Evolutionary conservation across 208 protist genomes (phyloP).

Genomic region (Wallacemonas rigidus): DNA sequence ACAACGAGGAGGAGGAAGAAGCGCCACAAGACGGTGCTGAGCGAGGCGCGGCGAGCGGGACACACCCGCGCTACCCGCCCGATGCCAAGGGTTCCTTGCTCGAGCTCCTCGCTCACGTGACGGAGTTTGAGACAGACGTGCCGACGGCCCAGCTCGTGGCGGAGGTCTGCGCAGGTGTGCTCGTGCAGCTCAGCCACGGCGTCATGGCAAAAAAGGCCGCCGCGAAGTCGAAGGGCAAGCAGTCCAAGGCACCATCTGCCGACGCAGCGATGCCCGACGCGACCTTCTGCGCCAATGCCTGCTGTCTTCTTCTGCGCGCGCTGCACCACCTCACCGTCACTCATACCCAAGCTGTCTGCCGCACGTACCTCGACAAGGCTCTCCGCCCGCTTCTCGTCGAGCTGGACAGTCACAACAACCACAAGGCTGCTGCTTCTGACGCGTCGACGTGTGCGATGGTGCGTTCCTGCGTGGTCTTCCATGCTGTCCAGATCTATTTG

Average conservation of each 20-base stretch:
- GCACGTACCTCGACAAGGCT: constrained; percentile 23
- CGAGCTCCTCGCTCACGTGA: constrained; percentile 38
- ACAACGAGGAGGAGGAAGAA: constrained; percentile 25
- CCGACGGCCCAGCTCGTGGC: constrained; percentile 25
- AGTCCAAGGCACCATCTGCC: constrained; percentile 1
- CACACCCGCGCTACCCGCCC: background rate
- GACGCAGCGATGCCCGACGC: background rate
- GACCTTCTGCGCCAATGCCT: constrained; percentile 17
- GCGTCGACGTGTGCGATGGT: constrained; percentile 8
- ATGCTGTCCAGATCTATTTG: constrained; percentile 45
- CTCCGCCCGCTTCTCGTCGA: constrained; percentile 23
- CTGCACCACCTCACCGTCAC: constrained; percentile 32
- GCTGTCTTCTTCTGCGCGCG: constrained; percentile 26
- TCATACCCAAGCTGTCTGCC: constrained; percentile 12
- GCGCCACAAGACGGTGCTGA: constrained; percentile 19
- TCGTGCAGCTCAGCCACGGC: constrained; percentile 16
- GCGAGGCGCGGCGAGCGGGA: constrained; percentile 4
- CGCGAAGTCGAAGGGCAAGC: constrained; percentile 21
- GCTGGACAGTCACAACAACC: background rate
- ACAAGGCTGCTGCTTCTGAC: constrained; percentile 17
- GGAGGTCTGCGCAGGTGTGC: constrained; percentile 13
- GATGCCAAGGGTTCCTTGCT: constrained; percentile 24
- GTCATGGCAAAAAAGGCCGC: background rate
- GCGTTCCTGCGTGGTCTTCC: constrained; percentile 33
- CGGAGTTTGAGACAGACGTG: constrained; percentile 32